Conservation (phyloP, 2,329 filamentous ascomycete genomes). For the Cladosporium halotolerans region DNA sequence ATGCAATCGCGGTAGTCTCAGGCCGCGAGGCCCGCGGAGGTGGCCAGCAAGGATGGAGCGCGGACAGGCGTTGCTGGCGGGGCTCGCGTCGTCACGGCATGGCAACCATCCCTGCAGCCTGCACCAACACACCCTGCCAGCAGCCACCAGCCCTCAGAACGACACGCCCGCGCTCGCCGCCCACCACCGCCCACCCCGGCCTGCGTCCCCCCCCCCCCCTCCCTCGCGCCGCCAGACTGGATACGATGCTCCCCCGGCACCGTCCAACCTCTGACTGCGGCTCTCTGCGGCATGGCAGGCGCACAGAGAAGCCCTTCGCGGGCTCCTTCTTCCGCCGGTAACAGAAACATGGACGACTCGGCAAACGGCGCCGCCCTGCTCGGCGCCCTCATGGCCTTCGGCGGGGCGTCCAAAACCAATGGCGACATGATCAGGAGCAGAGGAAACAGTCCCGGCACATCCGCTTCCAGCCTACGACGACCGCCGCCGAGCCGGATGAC, state of each 20-base stretch:
- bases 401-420: constrained; percentile 36
- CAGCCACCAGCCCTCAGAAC: too few species aligned
- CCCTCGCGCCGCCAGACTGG: background rate
- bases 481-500: constrained; percentile 6
- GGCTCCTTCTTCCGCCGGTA: constrained; percentile 2
- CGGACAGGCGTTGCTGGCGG: too few species aligned
- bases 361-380: constrained; percentile 39
- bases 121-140: too few species aligned
- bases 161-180: too few species aligned
- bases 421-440: constrained; percentile 10
- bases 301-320: constrained; percentile 10
- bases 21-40: too few species aligned
- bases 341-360: constrained; percentile 5
- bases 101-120: too few species aligned
- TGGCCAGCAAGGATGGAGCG: too few species aligned
- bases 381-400: constrained; percentile 45
- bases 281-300: constrained; percentile 11
- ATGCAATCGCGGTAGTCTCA: too few species aligned
- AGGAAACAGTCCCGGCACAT: constrained; percentile 1
- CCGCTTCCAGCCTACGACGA: constrained; percentile 21
- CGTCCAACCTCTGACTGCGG: background rate
- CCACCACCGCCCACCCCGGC: background rate
- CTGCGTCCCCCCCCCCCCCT: background rate
- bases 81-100: too few species aligned
- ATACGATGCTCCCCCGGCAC: background rate